A percentile compares a stretch with the other conserved stretches of the same genome.
Evolutionary conservation across 345 rosid species (phyloP).

Genomic region (Kandelia obovata): DNA sequence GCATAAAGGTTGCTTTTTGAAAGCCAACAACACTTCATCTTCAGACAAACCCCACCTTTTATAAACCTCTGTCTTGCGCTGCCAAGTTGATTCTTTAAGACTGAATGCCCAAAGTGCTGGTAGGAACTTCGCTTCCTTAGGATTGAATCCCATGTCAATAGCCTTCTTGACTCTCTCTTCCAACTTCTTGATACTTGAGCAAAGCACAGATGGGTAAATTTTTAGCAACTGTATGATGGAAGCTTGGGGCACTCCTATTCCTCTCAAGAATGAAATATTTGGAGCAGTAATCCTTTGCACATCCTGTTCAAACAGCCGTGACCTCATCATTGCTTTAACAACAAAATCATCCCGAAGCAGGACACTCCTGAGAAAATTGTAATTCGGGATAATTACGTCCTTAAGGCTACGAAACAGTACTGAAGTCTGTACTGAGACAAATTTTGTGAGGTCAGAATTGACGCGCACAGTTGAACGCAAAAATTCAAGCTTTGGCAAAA

Average conservation of each 20-base stretch:
- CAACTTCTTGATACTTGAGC: no score
- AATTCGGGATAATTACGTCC: constrained; percentile 36
- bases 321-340: constrained; percentile 32
- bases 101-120: no score
- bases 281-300: neutral
- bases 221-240: no score
- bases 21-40: neutral
- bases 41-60: no score
- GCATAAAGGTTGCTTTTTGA: constrained; percentile 9
- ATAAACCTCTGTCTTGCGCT: no score
- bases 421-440: constrained; percentile 26
- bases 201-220: no score
- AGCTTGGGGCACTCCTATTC: no score
- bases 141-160: no score
- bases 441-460: constrained; percentile 23
- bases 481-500: constrained; percentile 42
- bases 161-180: no score
- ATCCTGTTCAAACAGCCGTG: neutral
- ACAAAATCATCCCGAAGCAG: constrained; percentile 29
- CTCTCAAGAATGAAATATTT: no score
- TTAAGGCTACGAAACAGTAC: constrained; percentile 37
- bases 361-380: constrained; percentile 37
- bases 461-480: constrained; percentile 39
- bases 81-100: no score
- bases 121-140: no score